Evolutionary conservation across 805 yeast genomes (phyloP).

Genomic region (Sugiyamaella marilandica): DNA sequence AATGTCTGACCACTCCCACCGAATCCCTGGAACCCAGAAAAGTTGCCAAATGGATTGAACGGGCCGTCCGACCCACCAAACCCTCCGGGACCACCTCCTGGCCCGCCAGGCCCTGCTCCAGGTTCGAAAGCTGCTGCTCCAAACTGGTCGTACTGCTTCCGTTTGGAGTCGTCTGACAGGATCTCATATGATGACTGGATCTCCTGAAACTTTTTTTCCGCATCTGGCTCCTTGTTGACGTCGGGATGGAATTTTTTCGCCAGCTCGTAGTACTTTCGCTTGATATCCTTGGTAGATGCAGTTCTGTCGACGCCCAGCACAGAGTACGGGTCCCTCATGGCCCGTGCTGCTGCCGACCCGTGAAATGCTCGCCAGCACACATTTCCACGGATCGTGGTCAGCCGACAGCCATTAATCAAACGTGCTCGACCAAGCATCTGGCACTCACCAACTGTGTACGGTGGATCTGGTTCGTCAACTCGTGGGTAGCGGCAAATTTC

Average conservation of each 20-base stretch:
- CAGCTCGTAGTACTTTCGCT: constrained; percentile 87
- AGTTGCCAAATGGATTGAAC: constrained; percentile 35
- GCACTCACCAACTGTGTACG: not conserved
- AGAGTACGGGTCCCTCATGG: constrained; percentile 69
- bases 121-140: constrained; percentile 82
- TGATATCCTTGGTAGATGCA: constrained; percentile 80
- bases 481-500: not conserved
- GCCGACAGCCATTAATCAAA: not conserved
- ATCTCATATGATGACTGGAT: constrained; percentile 94
- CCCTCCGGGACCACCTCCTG: constrained; percentile 45
- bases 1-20: constrained; percentile 36
- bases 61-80: constrained; percentile 44
- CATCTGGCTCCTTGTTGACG: constrained; percentile 83
- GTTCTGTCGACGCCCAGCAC: constrained; percentile 68
- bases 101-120: constrained; percentile 48
- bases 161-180: constrained; percentile 75
- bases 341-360: constrained; percentile 6
- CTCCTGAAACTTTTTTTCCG: constrained; percentile 86
- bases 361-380: constrained; percentile 9
- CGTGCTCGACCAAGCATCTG: not conserved
- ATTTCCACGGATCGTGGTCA: not conserved
- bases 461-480: not conserved
- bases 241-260: constrained; percentile 97
- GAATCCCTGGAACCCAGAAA: constrained; percentile 34
- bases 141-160: constrained; percentile 84